phyloP scores from a whole-genome alignment of 176 grass and related monocot genomes.

The Otatea glauca region DNA sequence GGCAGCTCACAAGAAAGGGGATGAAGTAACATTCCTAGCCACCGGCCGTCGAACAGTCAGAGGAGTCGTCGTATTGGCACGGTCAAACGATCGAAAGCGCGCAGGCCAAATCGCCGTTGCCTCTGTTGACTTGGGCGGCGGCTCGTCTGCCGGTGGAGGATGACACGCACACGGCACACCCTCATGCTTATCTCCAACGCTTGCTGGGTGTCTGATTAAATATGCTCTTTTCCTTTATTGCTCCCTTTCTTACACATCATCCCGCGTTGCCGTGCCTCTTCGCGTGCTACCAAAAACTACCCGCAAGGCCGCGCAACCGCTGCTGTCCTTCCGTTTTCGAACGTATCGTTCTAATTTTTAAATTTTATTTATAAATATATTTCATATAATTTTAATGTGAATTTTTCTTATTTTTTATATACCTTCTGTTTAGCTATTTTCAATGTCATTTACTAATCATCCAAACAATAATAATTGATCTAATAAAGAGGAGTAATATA shows the following conservation, averaged over 20 bases:
- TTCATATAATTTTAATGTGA: too few relatives aligned
- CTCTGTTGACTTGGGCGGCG: neutral
- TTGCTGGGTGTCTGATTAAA: neutral
- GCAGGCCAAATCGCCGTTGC: neutral
- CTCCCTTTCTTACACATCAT: neutral
- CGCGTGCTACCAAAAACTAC: neutral
- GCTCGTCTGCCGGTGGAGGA: neutral
- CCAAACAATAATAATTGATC: too few relatives aligned
- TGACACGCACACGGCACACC: neutral
- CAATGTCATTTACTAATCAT: too few relatives aligned
- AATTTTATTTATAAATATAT: too few relatives aligned
- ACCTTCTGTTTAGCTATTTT: too few relatives aligned
- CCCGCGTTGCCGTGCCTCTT: neutral
- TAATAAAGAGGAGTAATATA: too few relatives aligned
- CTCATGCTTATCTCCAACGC: neutral
- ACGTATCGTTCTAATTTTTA: too few relatives aligned
- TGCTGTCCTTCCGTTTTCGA: neutral
- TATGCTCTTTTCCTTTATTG: neutral
- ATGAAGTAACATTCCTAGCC: neutral
- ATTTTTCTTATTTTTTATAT: neutral
- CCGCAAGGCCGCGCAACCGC: neutral
- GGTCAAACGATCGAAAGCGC: neutral
- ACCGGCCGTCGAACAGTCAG: neutral
- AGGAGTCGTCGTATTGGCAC: neutral
- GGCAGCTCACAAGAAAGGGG: neutral